Evolutionary conservation across 108 stramenopile species (phyloP), one percentile per base, ranked within the genome.

Genomic region (Skeletonema marinoi): DNA sequence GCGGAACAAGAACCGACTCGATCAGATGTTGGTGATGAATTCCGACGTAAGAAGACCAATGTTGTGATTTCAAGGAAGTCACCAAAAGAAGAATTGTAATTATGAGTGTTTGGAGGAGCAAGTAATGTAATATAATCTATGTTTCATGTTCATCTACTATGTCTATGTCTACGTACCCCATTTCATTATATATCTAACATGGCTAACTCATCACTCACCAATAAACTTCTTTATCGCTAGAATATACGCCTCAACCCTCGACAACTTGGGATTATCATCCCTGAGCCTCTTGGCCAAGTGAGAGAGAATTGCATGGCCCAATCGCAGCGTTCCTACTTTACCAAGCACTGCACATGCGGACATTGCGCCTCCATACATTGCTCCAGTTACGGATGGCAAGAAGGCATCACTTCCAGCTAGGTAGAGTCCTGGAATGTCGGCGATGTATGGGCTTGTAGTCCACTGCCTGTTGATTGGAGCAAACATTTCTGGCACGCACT

Each of bases 301-400:
- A 16, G 58, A 50, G 10, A 82, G 32, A 44, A 82, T 50, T 3
- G 73, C 81, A 31, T 72, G 68, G 3, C 66, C 74, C 38, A 82
- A 21, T 25, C 81, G 77, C 66, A 82, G 54, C 44, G 44, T 68
- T 2, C 82, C 82, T 30, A 78, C n/a, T 29, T 66, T 60, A 21
- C 82, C 82, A 13, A 83, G 50, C 30, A 83, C 78, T 31, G 82
- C 82, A 32, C 41, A 13, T 11, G 82, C 82, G 11, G 68, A 14
- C n/a, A n/a, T n/a, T n/a, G n/a, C n/a, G n/a, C n/a, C n/a, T n/a
- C 82, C 82, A 33, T 83, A 83, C 82, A 83, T 83, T 11, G 82
- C 82, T 29, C 82, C 82, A 9, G 62, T 64, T 2, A 83, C 82
- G n/a, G 65, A 41, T 4, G 82, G 82, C 6, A 83, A 32, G 46